Base-by-base conservation (phyloP, 2,329 filamentous ascomycete species). In the Fusarium phyllophilum region DNA sequence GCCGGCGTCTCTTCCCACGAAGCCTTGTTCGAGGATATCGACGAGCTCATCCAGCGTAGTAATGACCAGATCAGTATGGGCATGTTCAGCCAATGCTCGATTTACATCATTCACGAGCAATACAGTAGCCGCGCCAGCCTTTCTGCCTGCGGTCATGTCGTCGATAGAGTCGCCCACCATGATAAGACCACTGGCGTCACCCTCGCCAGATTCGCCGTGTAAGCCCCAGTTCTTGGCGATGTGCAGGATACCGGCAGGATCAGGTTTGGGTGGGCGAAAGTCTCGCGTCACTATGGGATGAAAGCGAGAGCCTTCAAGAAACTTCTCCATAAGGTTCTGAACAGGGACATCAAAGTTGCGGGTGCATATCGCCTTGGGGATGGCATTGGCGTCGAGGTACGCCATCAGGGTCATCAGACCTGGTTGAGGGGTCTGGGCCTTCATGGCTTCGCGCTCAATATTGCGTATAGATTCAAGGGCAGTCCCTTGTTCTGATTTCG, bases 321-420 rank as follows among this genome's bases (percentile, higher is more conserved):
- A 96, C 55, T 91, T 96, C 58, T 84, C 84, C 8, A 98, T 87
- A 7, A 97, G 87, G 81, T 95, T 92, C 52, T 87, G 84, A 4
- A 96, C 94, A 11, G 94, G 94, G 13, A 89, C 85, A 77, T 96
- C 94, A 79, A 98, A 98, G 85, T 99, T 98, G 79, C 96, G 89
- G 6, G 96, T 98, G 84, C 95, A 98, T 73, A 98, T 95, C 22
- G 90, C 96, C 82, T 97, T 96, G 75, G 86, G 90, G 38, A 98
- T 81, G 11, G 84, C 82, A 34, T 88, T 87, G 12, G 83, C 79
- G 78, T 96, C 91, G 24, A 98, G 90, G 81, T 96, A 97, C 64
- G 89, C 84, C 93, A 98, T 97, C 58, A 99, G 87, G 34, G 87
- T 82, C 3, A 87, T 83, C 8, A 98, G 89, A 3, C 96, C 96